Conservation (phyloP, 495 filamentous ascomycete genomes). For the Neurospora sp. region DNA sequence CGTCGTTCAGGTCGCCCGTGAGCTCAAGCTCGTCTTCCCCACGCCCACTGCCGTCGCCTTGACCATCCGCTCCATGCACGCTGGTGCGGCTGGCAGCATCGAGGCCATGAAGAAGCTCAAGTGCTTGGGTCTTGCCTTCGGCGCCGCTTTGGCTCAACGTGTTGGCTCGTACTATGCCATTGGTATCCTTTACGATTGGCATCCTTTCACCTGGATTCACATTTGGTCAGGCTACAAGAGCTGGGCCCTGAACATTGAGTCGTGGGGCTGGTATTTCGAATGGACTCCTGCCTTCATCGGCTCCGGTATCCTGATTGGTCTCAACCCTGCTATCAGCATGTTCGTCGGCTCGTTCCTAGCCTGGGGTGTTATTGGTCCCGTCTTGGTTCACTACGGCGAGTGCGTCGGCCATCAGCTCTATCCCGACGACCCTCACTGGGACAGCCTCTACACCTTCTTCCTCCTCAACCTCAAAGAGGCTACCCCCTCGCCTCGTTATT, state of each 20-base stretch:
- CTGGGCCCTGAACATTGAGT: conserved; percentile 48
- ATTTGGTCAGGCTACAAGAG: conserved; percentile 50
- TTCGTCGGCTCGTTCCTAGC: conserved; percentile 49
- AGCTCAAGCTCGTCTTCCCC: conserved; percentile 55
- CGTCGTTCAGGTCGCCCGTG: conserved; percentile 53
- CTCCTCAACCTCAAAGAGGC: conserved; percentile 25
- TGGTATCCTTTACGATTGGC: conserved; percentile 60
- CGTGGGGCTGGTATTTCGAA: conserved; percentile 57
- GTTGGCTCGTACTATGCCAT: conserved; percentile 51
- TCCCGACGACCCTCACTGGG: conserved; percentile 40
- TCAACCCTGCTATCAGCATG: conserved; percentile 56
- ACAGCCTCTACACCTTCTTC: conserved; percentile 37
- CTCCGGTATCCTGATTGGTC: conserved; percentile 54
- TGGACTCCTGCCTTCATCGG: conserved; percentile 61
- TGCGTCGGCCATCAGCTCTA: conserved; percentile 35
- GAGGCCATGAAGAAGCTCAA: conserved; percentile 52
- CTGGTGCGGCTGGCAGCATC: conserved; percentile 37
- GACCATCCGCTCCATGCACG: conserved; percentile 57
- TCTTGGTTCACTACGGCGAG: conserved; percentile 46
- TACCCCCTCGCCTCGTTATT: conserved; percentile 50
- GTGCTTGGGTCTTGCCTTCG: conserved; percentile 44
- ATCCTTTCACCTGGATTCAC: conserved; percentile 53
- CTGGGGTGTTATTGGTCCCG: conserved; percentile 57
- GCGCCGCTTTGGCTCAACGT: conserved; percentile 38
- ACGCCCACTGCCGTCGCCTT: conserved; percentile 53